Base-by-base conservation (phyloP, 2,329 filamentous ascomycete genomes). In the Lasiodiplodia theobromae region DNA sequence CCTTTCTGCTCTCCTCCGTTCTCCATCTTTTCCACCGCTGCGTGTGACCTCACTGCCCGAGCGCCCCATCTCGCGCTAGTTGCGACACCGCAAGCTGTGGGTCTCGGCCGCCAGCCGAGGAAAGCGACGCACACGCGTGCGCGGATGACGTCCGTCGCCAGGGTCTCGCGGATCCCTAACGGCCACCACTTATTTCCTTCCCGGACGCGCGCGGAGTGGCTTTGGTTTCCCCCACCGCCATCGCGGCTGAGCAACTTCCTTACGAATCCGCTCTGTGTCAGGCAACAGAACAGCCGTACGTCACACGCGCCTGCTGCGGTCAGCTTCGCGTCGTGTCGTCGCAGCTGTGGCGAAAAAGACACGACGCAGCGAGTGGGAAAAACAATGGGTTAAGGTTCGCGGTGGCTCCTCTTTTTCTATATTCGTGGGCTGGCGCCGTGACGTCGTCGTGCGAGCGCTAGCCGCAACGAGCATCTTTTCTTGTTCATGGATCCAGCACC, bases 251-350 rank as follows among this genome's bases (percentile, higher is more conserved):
- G 57, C 57, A 49, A n/a, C 57, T 49, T 49, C 58, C 16, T 63
- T 63, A n/a, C 40, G 38, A 28, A 34, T 25, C 57, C 18, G 2
- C 4, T 18, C 6, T 34, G 28, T 40, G 10, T 28, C 57, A 60
- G 37, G 38, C 38, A 47, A 25, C 57, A n/a, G 11, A 57, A 31
- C n/a, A 21, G 23, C 37, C n/a, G 21, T 51, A 51, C 58, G 60
- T 64, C 60, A 64, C 60, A 64, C 60, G 25, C 12, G 44, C 18
- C 60, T 64, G 60, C 60, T 63, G 60, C 60, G 60, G 60, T 52
- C 60, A 64, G 47, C 51, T 38, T 38, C 60, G 10, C 5, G 54
- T 40, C 38, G 38, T 40, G 38, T 16, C 38, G 38, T 40, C 38
- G 8, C 11, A 40, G 40, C 40, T 10, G 58, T 63, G 58, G 58